Evolutionary conservation across 768 basidiomycete genomes (phyloP), one percentile per base, ranked within the genome.

Genomic region (Tremella fuciformis): DNA sequence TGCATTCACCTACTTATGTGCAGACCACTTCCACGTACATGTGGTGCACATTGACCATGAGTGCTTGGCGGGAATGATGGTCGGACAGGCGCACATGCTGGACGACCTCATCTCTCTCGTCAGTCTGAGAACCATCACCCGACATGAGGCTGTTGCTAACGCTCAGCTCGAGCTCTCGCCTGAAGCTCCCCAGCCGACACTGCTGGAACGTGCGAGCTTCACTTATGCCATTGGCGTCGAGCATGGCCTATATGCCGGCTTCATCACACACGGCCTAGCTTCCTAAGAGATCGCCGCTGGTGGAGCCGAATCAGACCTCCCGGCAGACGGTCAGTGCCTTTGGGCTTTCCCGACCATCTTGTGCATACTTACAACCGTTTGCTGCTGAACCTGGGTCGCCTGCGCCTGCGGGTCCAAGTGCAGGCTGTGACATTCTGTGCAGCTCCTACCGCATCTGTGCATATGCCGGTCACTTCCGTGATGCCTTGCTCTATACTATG

Each of bases 21-120:
- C 62, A 94, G 92, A 96, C 71, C 92, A 91, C 67, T 91, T 96
- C 71, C 92, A 97, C 61, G 88, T 96, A 2, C 92, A 97, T 66
- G 86, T 94, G 52, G 89, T 91, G 24, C 88, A 92, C 66, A 83
- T 83, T 0, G 85, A 85, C 59, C 84, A 87, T 63, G 81, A 82
- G 41, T 81, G 84, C 13, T 75, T 80, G 44, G 65, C 83, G 61
- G 88, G 92, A 0, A 88, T 89, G 84, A 79, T 82, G 0, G 87
- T 91, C 0, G 94, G 91, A 1, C 93, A 92, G 71, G 91, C 93
- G 0, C 91, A 96, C 78, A 80, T 98, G 13, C 80, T 99, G 8
- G 94, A 97, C 65, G 91, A 96, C 76, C 76, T 97, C 50, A 92
- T 98, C 59, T 85, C 88, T 1, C 75, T 94, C 77, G 91, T 92